A percentile compares a stretch with the other conserved stretches of the same genome.
These are phyloP conservation scores for Helotiales sp. DNA, from an alignment of 2,329 filamentous ascomycete genomes.

Conservation along the genomic window DNA sequence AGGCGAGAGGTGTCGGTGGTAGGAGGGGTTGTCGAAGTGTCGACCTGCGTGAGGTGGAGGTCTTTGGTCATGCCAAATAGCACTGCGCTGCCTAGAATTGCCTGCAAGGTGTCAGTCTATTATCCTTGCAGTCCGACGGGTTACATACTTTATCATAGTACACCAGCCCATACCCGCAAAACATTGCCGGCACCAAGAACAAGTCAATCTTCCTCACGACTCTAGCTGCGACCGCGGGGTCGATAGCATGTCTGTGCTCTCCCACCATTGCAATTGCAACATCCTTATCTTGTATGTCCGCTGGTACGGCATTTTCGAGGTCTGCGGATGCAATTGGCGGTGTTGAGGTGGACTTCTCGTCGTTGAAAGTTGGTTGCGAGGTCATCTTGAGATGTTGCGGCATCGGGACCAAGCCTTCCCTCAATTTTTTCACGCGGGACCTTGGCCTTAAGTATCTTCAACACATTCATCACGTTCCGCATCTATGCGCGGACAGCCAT, in stretches of 20 bases:
- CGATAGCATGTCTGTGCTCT: constrained; percentile 42
- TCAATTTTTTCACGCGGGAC: constrained; percentile 1
- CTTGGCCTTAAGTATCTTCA: neutral
- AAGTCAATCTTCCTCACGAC: constrained; percentile 70
- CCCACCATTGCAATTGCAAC: constrained; percentile 41
- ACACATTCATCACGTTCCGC: constrained; percentile 2
- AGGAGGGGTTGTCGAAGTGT: constrained; percentile 54
- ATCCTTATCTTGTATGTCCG: constrained; percentile 29
- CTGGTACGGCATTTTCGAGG: neutral
- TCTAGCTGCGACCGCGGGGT: constrained; percentile 58
- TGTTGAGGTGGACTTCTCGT: constrained; percentile 6
- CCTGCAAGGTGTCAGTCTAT: constrained; percentile 46
- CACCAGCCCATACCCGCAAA: constrained; percentile 67
- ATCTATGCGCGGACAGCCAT: neutral
- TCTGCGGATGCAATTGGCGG: constrained; percentile 3
- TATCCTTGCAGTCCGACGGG: neutral
- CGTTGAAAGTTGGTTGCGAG: neutral
- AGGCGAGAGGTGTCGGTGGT: constrained; percentile 69
- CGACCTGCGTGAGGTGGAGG: constrained; percentile 61
- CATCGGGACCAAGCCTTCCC: constrained; percentile 3
- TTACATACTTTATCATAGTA: constrained; percentile 68
- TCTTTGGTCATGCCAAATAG: constrained; percentile 79
- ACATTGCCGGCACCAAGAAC: constrained; percentile 72
- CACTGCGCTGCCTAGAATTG: constrained; percentile 73
- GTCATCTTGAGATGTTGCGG: constrained; percentile 1